A percentile compares a stretch with the other conserved stretches of the same genome.
Evolutionary conservation across 202 grass and related monocot genomes (phyloP).

Genomic region (Miscanthus sacchariflorus): DNA sequence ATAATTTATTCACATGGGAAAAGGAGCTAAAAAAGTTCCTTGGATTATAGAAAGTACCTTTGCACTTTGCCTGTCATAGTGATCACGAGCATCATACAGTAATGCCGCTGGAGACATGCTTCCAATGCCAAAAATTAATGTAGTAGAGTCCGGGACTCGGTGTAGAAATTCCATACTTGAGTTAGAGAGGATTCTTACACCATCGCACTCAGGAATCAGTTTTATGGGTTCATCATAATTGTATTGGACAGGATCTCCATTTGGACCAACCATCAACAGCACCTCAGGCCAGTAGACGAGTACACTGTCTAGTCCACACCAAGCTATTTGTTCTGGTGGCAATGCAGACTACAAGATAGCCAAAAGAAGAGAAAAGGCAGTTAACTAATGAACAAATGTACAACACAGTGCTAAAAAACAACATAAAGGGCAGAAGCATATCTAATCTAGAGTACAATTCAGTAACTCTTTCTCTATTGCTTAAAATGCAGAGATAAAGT

Average conservation of each 20-base stretch:
- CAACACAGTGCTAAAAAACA: background rate
- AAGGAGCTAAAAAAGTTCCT: conserved; percentile 27
- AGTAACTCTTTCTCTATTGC: conserved; percentile 8
- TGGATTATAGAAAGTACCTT: conserved; percentile 67
- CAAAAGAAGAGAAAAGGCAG: background rate
- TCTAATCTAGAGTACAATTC: background rate
- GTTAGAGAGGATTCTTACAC: conserved; percentile 95
- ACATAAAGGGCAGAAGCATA: background rate
- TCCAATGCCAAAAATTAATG: conserved; percentile 93
- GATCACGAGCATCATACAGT: conserved; percentile 96
- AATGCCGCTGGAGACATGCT: conserved; percentile 94
- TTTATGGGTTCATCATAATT: conserved; percentile 91
- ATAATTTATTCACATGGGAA: conserved; percentile 23
- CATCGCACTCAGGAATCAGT: conserved; percentile 95
- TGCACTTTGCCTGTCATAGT: conserved; percentile 93
- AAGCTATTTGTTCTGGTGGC: conserved; percentile 96
- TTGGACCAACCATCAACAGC: conserved; percentile 90
- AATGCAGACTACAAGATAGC: conserved; percentile 80
- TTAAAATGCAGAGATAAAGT: conserved; percentile 28
- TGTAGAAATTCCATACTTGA: conserved; percentile 99
- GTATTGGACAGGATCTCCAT: conserved; percentile 89
- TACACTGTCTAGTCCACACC: conserved; percentile 94
- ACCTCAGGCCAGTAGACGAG: conserved; percentile 93
- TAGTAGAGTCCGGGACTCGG: conserved; percentile 86
- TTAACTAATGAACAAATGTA: conserved; percentile 22